These are phyloP conservation scores for Alternaria arbusti DNA, from an alignment of 2,329 filamentous ascomycete genomes.

Conservation along the genomic window DNA sequence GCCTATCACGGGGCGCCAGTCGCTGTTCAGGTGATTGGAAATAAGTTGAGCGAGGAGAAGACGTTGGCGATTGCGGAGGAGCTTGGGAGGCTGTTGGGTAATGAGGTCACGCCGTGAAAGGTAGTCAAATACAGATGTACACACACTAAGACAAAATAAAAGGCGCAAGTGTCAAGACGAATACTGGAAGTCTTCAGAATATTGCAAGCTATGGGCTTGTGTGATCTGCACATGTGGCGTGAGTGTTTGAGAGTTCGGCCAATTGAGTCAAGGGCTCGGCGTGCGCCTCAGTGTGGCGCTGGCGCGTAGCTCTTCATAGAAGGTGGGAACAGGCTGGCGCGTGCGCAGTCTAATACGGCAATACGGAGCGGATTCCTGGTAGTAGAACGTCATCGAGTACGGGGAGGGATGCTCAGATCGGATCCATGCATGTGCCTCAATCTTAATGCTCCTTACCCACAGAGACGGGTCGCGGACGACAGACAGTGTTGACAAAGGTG, in stretches of 20 bases:
- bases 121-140: neutral
- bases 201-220: neutral
- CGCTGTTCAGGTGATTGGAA: constrained; percentile 14
- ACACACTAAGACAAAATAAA: neutral
- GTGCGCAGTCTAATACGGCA: neutral
- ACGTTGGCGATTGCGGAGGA: constrained; percentile 12
- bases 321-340: constrained; percentile 1
- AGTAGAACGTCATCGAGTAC: constrained; percentile 16
- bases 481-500: neutral
- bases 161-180: neutral
- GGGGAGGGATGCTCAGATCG: constrained; percentile 12
- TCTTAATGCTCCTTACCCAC: constrained; percentile 9
- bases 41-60: constrained; percentile 14
- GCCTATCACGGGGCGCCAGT: constrained; percentile 15
- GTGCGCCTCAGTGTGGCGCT: constrained; percentile 1
- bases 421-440: constrained; percentile 7
- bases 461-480: neutral
- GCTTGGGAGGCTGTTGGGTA: constrained; percentile 3
- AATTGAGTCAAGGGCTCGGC: neutral
- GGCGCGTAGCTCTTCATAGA: neutral
- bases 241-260: neutral
- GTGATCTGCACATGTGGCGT: neutral
- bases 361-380: constrained; percentile 2
- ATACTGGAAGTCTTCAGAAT: neutral
- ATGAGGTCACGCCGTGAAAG: no score